phyloP scores from a whole-genome alignment of 176 grass and related monocot genomes.

The Puya raimondii region DNA sequence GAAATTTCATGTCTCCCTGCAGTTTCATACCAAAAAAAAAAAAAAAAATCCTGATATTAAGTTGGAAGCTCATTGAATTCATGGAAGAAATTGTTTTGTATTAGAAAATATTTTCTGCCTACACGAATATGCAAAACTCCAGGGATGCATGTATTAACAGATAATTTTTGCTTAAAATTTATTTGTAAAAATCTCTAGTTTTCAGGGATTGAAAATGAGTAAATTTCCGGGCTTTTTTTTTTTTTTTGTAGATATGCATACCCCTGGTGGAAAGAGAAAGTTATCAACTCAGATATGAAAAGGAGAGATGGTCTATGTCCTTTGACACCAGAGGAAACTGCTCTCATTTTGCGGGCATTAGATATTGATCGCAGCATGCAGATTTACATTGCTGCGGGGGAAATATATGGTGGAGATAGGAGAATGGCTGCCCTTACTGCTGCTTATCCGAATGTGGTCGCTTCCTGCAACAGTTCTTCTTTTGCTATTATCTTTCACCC shows the following conservation, averaged over 20 bases:
- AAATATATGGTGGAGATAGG: conserved; percentile 83
- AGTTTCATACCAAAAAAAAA: background rate
- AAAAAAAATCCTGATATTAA: background rate
- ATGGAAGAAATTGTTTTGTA: no score
- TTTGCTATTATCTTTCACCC: background rate
- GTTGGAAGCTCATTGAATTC: no score
- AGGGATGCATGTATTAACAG: no score
- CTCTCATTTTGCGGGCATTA: conserved; percentile 64
- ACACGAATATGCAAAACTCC: no score
- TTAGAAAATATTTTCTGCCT: no score
- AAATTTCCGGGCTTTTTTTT: conserved; percentile 1
- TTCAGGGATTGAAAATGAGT: background rate
- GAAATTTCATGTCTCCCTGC: no score
- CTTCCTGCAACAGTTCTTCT: conserved; percentile 17
- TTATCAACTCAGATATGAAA: conserved; percentile 62
- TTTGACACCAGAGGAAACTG: conserved; percentile 85
- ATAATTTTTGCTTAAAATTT: background rate
- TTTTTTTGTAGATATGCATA: conserved; percentile 73
- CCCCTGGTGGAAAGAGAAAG: conserved; percentile 99
- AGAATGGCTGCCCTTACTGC: conserved; percentile 70
- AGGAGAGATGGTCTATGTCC: conserved; percentile 84
- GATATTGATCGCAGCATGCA: conserved; percentile 55
- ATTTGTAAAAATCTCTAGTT: conserved; percentile 2
- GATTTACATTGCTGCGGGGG: conserved; percentile 89
- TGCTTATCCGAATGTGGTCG: conserved; percentile 77